phyloP scores from a whole-genome alignment of 1,139 yeast genomes.

The Lodderomyces beijingensis region DNA sequence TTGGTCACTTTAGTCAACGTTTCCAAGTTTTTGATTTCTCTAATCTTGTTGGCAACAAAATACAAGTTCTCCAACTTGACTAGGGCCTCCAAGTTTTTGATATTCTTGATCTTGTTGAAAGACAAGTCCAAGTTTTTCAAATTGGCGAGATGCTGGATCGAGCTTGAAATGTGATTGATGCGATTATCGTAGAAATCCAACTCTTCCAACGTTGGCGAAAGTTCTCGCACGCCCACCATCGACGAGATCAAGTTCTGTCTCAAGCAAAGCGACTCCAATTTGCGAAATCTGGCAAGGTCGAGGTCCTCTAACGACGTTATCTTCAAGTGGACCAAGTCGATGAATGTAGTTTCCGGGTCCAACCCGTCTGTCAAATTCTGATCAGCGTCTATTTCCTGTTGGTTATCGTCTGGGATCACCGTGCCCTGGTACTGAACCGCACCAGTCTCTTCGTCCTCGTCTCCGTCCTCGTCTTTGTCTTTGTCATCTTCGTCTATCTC shows the following conservation, averaged over 20 bases:
- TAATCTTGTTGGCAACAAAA: conserved; percentile 85
- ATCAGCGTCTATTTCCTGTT: conserved; percentile 43
- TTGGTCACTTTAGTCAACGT: conserved; percentile 57
- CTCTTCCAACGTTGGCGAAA: conserved; percentile 61
- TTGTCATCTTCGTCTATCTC: conserved; percentile 18
- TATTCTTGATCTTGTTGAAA: conserved; percentile 84
- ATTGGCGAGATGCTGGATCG: conserved; percentile 54
- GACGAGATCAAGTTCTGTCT: conserved; percentile 82
- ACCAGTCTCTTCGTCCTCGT: conserved; percentile 18
- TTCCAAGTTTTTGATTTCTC: conserved; percentile 64
- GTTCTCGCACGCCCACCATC: conserved; percentile 62
- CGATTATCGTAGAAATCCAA: conserved; percentile 90
- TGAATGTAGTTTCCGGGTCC: conserved; percentile 57
- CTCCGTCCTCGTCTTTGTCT: conserved; percentile 20
- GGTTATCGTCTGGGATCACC: conserved; percentile 53
- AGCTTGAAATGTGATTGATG: conserved; percentile 77
- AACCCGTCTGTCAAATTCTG: conserved; percentile 60
- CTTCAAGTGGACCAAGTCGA: conserved; percentile 79
- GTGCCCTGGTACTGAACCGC: conserved; percentile 43
- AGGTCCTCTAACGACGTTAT: conserved; percentile 65
- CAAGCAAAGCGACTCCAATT: conserved; percentile 61
- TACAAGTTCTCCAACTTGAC: conserved; percentile 63
- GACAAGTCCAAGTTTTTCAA: conserved; percentile 73
- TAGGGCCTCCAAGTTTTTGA: conserved; percentile 71
- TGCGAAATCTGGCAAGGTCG: conserved; percentile 52